phyloP scores from a whole-genome alignment of 1,284 basidiomycete genomes.

The Marasmius tenuissimus region DNA sequence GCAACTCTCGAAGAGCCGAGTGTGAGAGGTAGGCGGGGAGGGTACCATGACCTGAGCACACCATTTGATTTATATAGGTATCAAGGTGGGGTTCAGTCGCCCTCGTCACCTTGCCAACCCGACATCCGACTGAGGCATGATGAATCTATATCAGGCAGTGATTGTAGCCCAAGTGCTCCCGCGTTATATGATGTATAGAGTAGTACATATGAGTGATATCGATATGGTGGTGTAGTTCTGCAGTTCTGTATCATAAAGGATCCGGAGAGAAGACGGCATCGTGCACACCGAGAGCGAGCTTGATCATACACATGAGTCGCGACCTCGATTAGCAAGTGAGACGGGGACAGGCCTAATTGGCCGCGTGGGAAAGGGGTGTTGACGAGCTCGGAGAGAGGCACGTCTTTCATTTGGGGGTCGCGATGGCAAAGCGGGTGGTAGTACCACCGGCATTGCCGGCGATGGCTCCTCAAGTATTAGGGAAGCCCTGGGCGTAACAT shows the following conservation, averaged over 20 bases:
- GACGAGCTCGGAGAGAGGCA: background rate
- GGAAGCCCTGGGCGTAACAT: too few species aligned
- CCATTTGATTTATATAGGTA: too few species aligned
- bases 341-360: constrained; percentile 8
- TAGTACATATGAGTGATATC: too few species aligned
- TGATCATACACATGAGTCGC: background rate
- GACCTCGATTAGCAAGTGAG: constrained; percentile 6
- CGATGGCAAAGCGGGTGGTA: background rate
- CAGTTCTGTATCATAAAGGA: too few species aligned
- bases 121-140: background rate
- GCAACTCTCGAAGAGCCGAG: too few species aligned
- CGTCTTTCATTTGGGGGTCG: background rate
- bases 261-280: too few species aligned
- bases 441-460: background rate
- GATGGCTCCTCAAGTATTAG: background rate
- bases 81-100: too few species aligned
- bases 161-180: too few species aligned
- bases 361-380: constrained; percentile 9
- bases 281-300: background rate
- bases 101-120: background rate
- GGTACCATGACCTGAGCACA: too few species aligned
- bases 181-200: too few species aligned
- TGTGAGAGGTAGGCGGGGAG: too few species aligned
- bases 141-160: background rate
- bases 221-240: too few species aligned